Conservation (phyloP, 805 yeast species). For the Candida nemodendra region DNA sequence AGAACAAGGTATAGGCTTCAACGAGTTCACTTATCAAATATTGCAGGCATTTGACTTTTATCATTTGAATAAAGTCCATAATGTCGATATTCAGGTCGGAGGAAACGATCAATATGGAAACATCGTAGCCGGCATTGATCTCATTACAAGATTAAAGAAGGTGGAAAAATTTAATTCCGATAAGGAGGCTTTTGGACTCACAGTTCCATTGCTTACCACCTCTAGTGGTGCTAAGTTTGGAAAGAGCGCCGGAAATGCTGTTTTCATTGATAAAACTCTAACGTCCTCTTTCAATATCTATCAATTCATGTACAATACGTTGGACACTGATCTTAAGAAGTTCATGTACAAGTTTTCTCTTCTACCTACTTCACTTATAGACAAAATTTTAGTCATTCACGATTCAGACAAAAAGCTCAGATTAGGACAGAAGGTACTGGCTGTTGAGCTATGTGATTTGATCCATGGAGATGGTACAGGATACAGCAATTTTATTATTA, state of each 20-base stretch:
- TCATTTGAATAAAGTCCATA: constrained; percentile 60
- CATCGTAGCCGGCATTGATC: constrained; percentile 91
- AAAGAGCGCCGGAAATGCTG: constrained; percentile 95
- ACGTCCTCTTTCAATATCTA: constrained; percentile 81
- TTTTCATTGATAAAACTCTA: constrained; percentile 72
- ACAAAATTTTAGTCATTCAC: constrained; percentile 53
- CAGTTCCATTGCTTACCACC: constrained; percentile 87
- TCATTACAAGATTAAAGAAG: constrained; percentile 58
- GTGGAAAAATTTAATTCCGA: constrained; percentile 13
- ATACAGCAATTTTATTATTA: constrained; percentile 59
- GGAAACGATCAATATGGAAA: constrained; percentile 99
- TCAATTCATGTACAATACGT: constrained; percentile 78
- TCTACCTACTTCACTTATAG: constrained; percentile 62
- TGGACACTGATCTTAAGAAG: constrained; percentile 71
- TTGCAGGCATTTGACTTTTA: constrained; percentile 93
- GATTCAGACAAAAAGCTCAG: constrained; percentile 57
- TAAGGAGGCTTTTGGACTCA: constrained; percentile 62
- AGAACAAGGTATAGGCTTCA: constrained; percentile 81
- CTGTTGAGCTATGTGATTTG: constrained; percentile 81
- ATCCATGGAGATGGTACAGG: constrained; percentile 84
- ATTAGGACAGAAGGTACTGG: constrained; percentile 73
- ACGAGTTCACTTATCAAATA: constrained; percentile 91
- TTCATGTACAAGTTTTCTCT: constrained; percentile 78
- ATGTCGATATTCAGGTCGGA: constrained; percentile 79
- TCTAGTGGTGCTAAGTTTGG: constrained; percentile 93